Evolutionary conservation across 2,329 filamentous ascomycete genomes (phyloP).

Genomic region (Stachybotrys elegans): DNA sequence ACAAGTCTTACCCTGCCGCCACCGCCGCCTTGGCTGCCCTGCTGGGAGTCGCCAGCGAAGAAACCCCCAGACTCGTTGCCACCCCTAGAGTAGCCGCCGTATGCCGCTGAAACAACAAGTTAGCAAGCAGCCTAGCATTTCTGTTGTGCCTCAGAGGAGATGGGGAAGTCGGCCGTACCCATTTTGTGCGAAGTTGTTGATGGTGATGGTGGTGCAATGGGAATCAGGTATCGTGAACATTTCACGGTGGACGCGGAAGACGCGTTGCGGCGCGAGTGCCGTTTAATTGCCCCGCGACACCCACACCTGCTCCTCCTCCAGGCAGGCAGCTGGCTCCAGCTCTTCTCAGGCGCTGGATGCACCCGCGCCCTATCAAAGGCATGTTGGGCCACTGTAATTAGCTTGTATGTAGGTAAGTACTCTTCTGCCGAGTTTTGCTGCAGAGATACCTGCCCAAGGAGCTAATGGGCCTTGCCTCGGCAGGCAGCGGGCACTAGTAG

Average conservation of each 20-base stretch:
- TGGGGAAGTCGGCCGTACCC: constrained; percentile 22
- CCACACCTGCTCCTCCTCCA: no score
- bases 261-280: constrained; percentile 26
- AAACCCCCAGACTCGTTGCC: constrained; percentile 60
- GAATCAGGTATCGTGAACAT: background rate
- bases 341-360: no score
- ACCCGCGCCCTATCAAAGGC: no score
- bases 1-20: constrained; percentile 31
- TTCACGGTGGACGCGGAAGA: constrained; percentile 16
- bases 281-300: constrained; percentile 23
- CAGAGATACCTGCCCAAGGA: no score
- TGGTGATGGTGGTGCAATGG: constrained; percentile 10
- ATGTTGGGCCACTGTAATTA: no score
- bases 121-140: constrained; percentile 5
- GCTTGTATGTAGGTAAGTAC: no score
- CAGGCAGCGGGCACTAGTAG: no score
- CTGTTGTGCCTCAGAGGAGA: background rate
- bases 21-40: constrained; percentile 45
- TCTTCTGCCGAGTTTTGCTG: no score
- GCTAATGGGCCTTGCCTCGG: no score
- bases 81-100: constrained; percentile 45
- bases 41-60: constrained; percentile 54
- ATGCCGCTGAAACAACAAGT: constrained; percentile 35
- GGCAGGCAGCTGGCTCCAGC: no score
- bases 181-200: constrained; percentile 20